Conservation (phyloP, 2,329 filamentous ascomycete species). For the Ciborinia camelliae region DNA sequence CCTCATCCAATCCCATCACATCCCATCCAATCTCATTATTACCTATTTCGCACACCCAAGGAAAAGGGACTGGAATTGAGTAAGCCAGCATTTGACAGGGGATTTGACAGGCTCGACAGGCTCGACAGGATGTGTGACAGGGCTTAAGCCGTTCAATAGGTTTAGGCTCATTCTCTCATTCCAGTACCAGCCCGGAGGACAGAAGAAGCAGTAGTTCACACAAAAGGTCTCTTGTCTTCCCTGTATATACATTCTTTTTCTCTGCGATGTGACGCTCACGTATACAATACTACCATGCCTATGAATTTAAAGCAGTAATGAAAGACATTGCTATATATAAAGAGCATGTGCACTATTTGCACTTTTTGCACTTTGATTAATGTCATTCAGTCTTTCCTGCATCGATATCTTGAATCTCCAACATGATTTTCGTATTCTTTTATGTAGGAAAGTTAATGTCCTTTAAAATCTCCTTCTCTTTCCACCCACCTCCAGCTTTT, state of each 20-base stretch:
- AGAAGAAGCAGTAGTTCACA: background rate
- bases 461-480: background rate
- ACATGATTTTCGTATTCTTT: background rate
- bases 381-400: slow-evolving; percentile 1
- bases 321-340: slow-evolving; percentile 6
- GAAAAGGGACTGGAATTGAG: background rate
- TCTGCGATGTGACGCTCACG: slow-evolving; percentile 11
- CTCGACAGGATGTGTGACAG: background rate
- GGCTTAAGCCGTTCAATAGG: slow-evolving; percentile 1
- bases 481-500: background rate
- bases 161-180: background rate
- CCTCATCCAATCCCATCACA: no score
- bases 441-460: slow-evolving; percentile 3
- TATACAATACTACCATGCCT: background rate
- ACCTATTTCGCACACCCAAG: background rate
- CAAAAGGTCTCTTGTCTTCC: background rate
- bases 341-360: slow-evolving; percentile 14
- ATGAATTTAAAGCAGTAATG: background rate
- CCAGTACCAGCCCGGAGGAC: background rate
- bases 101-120: background rate
- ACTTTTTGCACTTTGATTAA: background rate
- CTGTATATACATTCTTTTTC: background rate
- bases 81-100: background rate
- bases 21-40: background rate
- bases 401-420: background rate